Evolutionary conservation across 306 rosid genomes (phyloP), one percentile per base, ranked within the genome.

Genomic region (Rosa multiflora): DNA sequence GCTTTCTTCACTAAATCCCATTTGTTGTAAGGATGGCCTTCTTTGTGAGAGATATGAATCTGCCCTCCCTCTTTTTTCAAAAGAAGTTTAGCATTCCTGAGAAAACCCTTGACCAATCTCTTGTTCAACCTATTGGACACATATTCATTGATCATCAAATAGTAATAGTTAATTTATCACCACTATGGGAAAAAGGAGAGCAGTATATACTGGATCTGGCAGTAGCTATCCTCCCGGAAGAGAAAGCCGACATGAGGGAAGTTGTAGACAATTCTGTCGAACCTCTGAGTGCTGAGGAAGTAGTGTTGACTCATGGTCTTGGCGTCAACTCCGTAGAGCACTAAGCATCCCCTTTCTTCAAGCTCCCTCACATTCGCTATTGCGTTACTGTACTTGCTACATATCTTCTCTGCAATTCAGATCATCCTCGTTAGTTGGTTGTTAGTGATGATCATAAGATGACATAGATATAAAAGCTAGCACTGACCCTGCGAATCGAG

Each of bases 201-300:
- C 13, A 39, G 48, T 18, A 37, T 10, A 78, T 56, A 91, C 98
- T 89, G 88, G 82, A 89, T 91, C 81, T 93, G 98, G 89, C 87
- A 88, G 87, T 75, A 49, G 82, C 91, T 93, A 14, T 72, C 76
- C 85, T 93, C 93, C 46, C 83, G 91, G 83, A n/a, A 93, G 71
- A 75, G 86, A 73, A 93, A 93, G 3, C 97, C 98, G 78, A 88
- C 97, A 76, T 93, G 97, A 78, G 94, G 98, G 82, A 90, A 93
- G 75, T 93, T 93, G 81, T 89, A 93, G 63, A 93, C 90, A 83
- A 93, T 78, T 39, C 94, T 84, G 83, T 93, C 85, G 43, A 93
- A 93, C 70, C 93, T 89, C 87, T 93, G 97, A 43, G 98, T 91
- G 85, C 69, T 87, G 78, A 93, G 94, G 84, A 91, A 93, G 83